phyloP scores from a whole-genome alignment of 768 basidiomycete species.

The Tephrocybe sp. region DNA sequence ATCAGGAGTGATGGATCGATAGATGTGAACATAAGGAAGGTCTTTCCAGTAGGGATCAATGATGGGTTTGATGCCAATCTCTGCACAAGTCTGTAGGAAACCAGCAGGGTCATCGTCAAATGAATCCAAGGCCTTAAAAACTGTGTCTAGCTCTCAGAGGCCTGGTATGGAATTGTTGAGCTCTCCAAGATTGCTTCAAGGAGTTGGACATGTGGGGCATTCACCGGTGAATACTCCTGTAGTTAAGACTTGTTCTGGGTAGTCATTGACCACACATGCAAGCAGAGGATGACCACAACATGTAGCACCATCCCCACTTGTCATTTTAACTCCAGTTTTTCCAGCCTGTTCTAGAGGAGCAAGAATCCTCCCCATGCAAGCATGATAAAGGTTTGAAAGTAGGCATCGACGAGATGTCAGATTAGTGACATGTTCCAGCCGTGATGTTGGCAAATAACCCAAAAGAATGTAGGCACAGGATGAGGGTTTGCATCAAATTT shows the following conservation, averaged over 20 bases:
- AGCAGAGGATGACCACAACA: conserved; percentile 36
- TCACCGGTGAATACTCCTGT: conserved; percentile 23
- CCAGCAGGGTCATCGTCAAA: conserved; percentile 11
- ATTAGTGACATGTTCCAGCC: conserved; percentile 31
- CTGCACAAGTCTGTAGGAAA: conserved; percentile 18
- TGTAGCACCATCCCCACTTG: conserved; percentile 32
- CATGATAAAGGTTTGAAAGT: conserved; percentile 36
- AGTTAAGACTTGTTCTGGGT: conserved; percentile 44
- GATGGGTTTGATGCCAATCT: conserved; percentile 24
- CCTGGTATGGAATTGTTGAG: conserved; percentile 1
- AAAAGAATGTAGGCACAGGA: conserved; percentile 33
- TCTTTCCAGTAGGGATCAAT: conserved; percentile 23
- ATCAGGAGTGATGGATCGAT: conserved; percentile 25
- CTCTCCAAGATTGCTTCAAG: conserved; percentile 19
- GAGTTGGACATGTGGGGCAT: conserved; percentile 26
- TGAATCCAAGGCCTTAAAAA: conserved; percentile 28
- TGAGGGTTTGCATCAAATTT: conserved; percentile 29
- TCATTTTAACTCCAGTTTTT: conserved; percentile 19
- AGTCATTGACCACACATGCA: conserved; percentile 37
- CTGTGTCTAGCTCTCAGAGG: conserved; percentile 11
- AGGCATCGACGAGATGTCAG: conserved; percentile 22
- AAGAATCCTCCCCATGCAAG: conserved; percentile 29
- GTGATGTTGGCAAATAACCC: conserved; percentile 38
- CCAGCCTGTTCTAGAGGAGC: conserved; percentile 26
- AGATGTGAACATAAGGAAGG: conserved; percentile 27